phyloP scores from a whole-genome alignment of 2,329 filamentous ascomycete species.

The Bipolaris cookei region DNA sequence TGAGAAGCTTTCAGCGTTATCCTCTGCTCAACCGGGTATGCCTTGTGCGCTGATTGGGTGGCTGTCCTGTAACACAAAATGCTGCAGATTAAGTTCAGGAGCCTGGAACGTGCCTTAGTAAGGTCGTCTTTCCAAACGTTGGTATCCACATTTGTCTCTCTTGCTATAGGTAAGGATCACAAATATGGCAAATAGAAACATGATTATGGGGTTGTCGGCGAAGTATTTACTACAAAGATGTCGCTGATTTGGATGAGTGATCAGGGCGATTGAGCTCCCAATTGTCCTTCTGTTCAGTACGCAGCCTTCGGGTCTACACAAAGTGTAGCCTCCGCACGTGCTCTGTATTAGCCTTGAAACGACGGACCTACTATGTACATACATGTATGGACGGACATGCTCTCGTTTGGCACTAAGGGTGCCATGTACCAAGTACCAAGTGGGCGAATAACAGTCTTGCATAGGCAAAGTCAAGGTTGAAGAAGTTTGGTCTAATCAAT shows the following conservation, averaged over 20 bases:
- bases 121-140: not conserved
- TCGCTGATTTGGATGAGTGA: not conserved
- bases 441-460: not conserved
- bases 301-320: not conserved
- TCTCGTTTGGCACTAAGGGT: not conserved
- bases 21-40: not conserved
- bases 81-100: not conserved
- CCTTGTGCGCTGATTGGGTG: not conserved
- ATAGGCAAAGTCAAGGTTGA: not conserved
- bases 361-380: not conserved
- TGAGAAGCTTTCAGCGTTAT: not conserved
- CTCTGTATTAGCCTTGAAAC: not conserved
- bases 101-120: not conserved
- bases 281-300: not conserved
- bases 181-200: not conserved
- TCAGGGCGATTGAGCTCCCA: not conserved
- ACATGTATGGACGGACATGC: not conserved
- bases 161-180: not conserved
- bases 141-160: not conserved
- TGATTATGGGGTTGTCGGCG: not conserved
- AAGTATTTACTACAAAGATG: not conserved
- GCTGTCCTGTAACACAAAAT: not conserved
- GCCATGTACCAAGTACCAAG: not conserved
- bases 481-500: not conserved
- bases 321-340: not conserved